Evolutionary conservation across 768 basidiomycete species (phyloP).

Genomic region (Floccularia luteovirens): DNA sequence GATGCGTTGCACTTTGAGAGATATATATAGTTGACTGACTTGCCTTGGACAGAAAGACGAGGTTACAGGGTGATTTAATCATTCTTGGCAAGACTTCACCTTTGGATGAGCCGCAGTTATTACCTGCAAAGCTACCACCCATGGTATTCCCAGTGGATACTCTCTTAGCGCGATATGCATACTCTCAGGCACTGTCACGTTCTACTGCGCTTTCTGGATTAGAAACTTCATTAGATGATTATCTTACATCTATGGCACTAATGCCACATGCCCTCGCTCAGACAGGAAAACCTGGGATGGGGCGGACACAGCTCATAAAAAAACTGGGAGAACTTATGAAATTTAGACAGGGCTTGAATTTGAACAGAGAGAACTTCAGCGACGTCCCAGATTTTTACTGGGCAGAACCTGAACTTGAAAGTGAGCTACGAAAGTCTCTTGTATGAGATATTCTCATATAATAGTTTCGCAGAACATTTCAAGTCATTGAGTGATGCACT

Average conservation of each 20-base stretch:
- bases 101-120: slow-evolving; percentile 42
- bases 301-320: slow-evolving; percentile 77
- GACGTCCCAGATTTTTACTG: slow-evolving; percentile 93
- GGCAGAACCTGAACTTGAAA: slow-evolving; percentile 87
- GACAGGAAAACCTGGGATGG: slow-evolving; percentile 81
- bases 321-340: slow-evolving; percentile 89
- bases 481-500: slow-evolving; percentile 79
- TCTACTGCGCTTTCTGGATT: slow-evolving; percentile 83
- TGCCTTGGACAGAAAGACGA: slow-evolving; percentile 52
- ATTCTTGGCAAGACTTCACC: slow-evolving; percentile 70
- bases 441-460: not conserved
- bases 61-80: slow-evolving; percentile 87
- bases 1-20: slow-evolving; percentile 13
- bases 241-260: slow-evolving; percentile 74
- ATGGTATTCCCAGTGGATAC: slow-evolving; percentile 62
- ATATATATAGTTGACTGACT: slow-evolving; percentile 7
- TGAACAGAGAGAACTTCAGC: slow-evolving; percentile 83
- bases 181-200: slow-evolving; percentile 85
- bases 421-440: slow-evolving; percentile 26
- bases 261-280: slow-evolving; percentile 70
- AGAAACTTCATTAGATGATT: slow-evolving; percentile 78
- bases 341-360: slow-evolving; percentile 87
- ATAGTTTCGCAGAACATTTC: slow-evolving; percentile 55
- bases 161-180: slow-evolving; percentile 82
- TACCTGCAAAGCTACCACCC: slow-evolving; percentile 36